phyloP scores from a whole-genome alignment of 192 early-diverging fungal genomes.

The Umbelopsis vinacea region DNA sequence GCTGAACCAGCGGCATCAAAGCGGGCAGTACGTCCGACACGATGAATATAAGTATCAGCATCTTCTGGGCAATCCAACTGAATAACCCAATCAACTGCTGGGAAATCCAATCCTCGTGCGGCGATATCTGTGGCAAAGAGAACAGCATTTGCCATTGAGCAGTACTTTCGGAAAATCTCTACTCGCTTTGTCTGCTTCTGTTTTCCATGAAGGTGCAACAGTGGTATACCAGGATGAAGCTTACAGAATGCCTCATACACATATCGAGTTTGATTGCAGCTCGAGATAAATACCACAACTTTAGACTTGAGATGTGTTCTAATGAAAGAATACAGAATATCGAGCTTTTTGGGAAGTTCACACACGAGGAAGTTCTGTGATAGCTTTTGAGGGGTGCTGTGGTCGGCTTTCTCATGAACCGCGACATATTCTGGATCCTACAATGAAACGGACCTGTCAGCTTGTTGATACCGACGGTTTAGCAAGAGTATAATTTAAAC shows the following conservation, averaged over 20 bases:
- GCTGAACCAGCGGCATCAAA: slow-evolving; percentile 88
- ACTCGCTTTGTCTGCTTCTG: slow-evolving; percentile 95
- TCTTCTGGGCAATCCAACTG: slow-evolving; percentile 98
- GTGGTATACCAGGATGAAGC: slow-evolving; percentile 89
- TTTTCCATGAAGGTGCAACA: slow-evolving; percentile 94
- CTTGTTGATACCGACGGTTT: neutral
- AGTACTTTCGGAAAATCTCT: slow-evolving; percentile 93
- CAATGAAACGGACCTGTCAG: neutral
- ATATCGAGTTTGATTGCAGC: slow-evolving; percentile 96
- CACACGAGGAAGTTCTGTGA: slow-evolving; percentile 87
- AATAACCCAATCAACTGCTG: slow-evolving; percentile 98
- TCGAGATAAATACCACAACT: slow-evolving; percentile 91
- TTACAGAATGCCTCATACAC: slow-evolving; percentile 95
- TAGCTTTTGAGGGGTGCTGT: slow-evolving; percentile 82
- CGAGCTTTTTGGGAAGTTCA: slow-evolving; percentile 88
- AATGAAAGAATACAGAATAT: slow-evolving; percentile 94
- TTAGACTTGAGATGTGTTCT: slow-evolving; percentile 91
- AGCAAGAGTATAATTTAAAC: neutral
- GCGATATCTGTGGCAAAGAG: slow-evolving; percentile 96
- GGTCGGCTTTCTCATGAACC: slow-evolving; percentile 84
- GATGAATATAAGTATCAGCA: slow-evolving; percentile 96
- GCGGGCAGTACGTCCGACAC: slow-evolving; percentile 96
- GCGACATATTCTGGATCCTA: slow-evolving; percentile 92
- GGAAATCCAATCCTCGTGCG: slow-evolving; percentile 96
- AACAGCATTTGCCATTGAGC: slow-evolving; percentile 71